These are phyloP conservation scores for Chrysanthemum lavandulifolium DNA, from an alignment of 129 eudicot genomes.

Conservation along the genomic window DNA sequence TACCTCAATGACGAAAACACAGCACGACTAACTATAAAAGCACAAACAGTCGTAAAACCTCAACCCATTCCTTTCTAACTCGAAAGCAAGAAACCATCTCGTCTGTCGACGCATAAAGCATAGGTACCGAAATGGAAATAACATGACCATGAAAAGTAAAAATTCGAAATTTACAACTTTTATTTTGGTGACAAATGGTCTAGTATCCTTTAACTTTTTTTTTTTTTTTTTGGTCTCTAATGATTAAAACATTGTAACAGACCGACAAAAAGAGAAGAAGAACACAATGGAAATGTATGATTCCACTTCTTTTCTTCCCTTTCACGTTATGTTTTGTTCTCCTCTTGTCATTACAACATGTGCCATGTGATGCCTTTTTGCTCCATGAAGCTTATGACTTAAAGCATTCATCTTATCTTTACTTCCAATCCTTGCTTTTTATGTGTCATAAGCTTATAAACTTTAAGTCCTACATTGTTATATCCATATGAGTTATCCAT, in stretches of 20 bases:
- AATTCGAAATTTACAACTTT: slow-evolving; percentile 12
- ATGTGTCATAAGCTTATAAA: not conserved
- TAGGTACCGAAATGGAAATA: slow-evolving; percentile 8
- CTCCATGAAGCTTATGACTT: slow-evolving; percentile 30
- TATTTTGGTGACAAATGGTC: slow-evolving; percentile 23
- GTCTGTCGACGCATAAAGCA: not conserved
- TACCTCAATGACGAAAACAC: slow-evolving; percentile 21
- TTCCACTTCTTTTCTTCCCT: slow-evolving; percentile 42
- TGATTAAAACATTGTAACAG: slow-evolving; percentile 27
- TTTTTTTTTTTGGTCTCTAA: slow-evolving; percentile 13
- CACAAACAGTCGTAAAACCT: slow-evolving; percentile 8
- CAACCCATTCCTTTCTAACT: slow-evolving; percentile 14
- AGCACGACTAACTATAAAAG: slow-evolving; percentile 3
- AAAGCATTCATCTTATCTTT: slow-evolving; percentile 32
- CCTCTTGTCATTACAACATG: slow-evolving; percentile 35
- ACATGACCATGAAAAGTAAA: not conserved
- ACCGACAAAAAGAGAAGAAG: slow-evolving; percentile 37
- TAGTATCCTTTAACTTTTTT: slow-evolving; percentile 18
- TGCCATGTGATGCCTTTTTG: slow-evolving; percentile 40
- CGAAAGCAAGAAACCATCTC: not conserved
- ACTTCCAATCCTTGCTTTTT: slow-evolving; percentile 21
- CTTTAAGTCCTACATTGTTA: too few relatives aligned
- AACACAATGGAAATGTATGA: slow-evolving; percentile 28
- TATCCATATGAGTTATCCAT: too few relatives aligned
- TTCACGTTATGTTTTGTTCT: slow-evolving; percentile 49